Conservation (phyloP, 371 early-diverging fungal species). For the Mortierella sp. region DNA sequence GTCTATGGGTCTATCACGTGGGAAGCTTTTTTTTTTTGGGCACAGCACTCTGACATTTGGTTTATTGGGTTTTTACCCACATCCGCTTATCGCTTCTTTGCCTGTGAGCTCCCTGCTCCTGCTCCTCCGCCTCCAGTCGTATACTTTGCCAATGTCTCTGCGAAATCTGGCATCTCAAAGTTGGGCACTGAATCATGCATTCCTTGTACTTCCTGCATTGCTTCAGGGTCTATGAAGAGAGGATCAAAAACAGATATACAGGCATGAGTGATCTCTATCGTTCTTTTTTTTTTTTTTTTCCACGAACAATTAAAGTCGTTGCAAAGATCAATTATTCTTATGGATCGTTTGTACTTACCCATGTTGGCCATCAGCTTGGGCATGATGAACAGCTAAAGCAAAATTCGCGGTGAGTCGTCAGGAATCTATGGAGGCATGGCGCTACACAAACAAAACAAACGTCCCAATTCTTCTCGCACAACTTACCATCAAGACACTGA, state of each 20-base stretch:
- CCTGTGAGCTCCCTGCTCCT: not conserved
- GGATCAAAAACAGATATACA: not conserved
- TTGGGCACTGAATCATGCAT: constrained; percentile 53
- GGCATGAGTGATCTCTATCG: not conserved
- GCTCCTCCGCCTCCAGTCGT: constrained; percentile 21
- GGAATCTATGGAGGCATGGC: no score
- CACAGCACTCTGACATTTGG: no score
- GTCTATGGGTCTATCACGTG: no score
- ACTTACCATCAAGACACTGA: constrained; percentile 57
- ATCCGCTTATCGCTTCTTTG: constrained; percentile 14
- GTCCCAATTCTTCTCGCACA: no score
- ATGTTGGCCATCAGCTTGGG: constrained; percentile 66
- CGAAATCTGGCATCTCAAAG: constrained; percentile 64
- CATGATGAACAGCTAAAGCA: constrained; percentile 56
- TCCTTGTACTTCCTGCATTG: constrained; percentile 55
- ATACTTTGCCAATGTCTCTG: constrained; percentile 61
- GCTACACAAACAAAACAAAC: no score
- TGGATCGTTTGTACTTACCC: constrained; percentile 35
- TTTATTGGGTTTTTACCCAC: no score
- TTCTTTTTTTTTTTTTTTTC: no score
- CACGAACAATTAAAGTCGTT: no score
- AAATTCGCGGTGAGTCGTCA: not conserved
- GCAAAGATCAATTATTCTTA: not conserved
- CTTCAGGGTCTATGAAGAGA: constrained; percentile 41
- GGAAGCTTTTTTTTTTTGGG: no score